A percentile compares a stretch with the other conserved stretches of the same genome.
phyloP scores from a whole-genome alignment of 2,329 filamentous ascomycete species.

The Ceratocystis cubensis region DNA sequence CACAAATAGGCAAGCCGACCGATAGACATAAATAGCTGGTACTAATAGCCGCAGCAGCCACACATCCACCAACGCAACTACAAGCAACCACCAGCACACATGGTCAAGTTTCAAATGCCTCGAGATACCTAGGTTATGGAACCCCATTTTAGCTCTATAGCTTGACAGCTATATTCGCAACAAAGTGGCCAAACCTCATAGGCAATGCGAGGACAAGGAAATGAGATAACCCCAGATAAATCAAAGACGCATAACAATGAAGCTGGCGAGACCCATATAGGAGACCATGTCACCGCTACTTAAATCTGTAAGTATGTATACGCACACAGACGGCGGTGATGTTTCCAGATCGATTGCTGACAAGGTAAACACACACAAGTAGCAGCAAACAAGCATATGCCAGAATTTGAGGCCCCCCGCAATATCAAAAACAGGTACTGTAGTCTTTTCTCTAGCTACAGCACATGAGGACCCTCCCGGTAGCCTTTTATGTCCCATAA shows the following conservation, averaged over 20 bases:
- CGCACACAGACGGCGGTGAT: neutral
- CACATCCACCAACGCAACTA: neutral
- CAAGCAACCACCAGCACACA: neutral
- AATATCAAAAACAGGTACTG: neutral
- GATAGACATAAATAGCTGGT: neutral
- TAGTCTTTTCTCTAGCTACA: neutral
- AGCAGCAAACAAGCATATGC: neutral
- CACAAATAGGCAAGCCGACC: neutral
- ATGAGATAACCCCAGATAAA: neutral
- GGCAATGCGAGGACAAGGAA: neutral
- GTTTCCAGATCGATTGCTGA: neutral
- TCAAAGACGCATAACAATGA: neutral
- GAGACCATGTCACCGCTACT: neutral
- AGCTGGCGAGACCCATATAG: too few species aligned
- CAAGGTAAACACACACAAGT: neutral
- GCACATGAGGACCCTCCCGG: neutral
- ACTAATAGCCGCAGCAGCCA: neutral
- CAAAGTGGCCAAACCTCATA: neutral
- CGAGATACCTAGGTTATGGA: too few species aligned
- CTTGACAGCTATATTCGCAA: neutral
- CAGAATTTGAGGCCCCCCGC: neutral
- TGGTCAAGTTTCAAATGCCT: neutral
- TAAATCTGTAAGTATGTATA: too few species aligned
- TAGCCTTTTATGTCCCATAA: neutral
- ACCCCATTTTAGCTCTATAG: neutral